Evolutionary conservation across 805 yeast species (phyloP), one percentile per base, ranked within the genome.

Genomic region (Maudiozyma saulgeensis): DNA sequence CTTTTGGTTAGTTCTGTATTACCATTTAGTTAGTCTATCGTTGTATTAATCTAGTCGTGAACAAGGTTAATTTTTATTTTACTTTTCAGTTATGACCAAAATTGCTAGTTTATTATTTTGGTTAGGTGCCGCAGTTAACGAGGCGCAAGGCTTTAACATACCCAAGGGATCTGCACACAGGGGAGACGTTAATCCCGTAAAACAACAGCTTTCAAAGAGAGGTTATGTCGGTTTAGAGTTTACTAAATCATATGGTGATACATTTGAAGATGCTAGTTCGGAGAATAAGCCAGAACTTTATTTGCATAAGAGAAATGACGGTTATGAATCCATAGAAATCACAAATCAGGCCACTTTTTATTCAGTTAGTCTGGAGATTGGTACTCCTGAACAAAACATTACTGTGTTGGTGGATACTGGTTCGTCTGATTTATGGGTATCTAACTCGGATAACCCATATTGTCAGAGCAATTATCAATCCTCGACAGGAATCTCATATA

Each of bases 391-490:
- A 1, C 82, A 82, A 56, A 63, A 68, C 18, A 70, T 82, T 6
- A 70, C 70, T 11, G 80, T 82, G 11, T 62, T 81, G 37, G 62
- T 84, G 12, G 91, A 84, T 58, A 84, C 90, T 0, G 91, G 90
- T 2, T 82, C 88, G 0, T 75, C 85, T 0, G 91, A 84, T 61
- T 65, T 84, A 16, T 84, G 64, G 64, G 78, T 82, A 16, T 72
- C 77, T 51, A 69, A 73, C 26, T 61, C 74, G 1, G 57, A 66
- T 41, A 80, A 79, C 56, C 75, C 82, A 2, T 74, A 70, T 49
- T 76, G 81, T 57, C 4, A 28, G 19, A 41, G 35, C 2, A 43
- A 50, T 23, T 42, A 45, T 15, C 32, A 41, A 15, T 15, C 11
- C 6, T 32, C 8, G 0, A 16, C 25, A 3, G 23, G 25, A 12